Percentiles rank a stretch among this genome's conserved stretches.
Evolutionary conservation across 805 yeast genomes (phyloP).

Genomic region (Lipomyces lipofer): DNA sequence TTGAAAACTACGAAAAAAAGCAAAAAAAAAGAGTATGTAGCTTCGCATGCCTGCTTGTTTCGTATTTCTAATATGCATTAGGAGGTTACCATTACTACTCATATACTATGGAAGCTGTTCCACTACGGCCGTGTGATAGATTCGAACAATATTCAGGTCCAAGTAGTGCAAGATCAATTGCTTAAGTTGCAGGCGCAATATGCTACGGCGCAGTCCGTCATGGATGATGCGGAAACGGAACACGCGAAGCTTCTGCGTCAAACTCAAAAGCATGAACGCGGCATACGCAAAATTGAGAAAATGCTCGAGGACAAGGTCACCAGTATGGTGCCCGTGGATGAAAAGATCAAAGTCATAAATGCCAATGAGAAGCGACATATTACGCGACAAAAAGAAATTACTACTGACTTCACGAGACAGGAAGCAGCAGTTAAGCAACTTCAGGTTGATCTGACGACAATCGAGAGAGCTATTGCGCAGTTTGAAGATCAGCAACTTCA

Average conservation of each 20-base stretch:
- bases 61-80: conserved; percentile 8
- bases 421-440: conserved; percentile 45
- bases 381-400: conserved; percentile 53
- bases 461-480: conserved; percentile 44
- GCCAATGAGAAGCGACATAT: conserved; percentile 45
- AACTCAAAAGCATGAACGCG: conserved; percentile 39
- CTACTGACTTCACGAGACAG: conserved; percentile 57
- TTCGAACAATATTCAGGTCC: conserved; percentile 35
- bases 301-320: conserved; percentile 46
- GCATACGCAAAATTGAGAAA: conserved; percentile 43
- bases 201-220: conserved; percentile 12
- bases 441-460: conserved; percentile 51
- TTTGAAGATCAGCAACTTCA: conserved; percentile 43
- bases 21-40: conserved; percentile 50
- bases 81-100: conserved; percentile 43
- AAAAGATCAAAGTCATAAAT: conserved; percentile 52
- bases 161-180: conserved; percentile 18
- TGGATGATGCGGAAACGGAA: conserved; percentile 21
- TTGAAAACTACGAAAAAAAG: conserved; percentile 62
- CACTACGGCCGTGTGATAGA: conserved; percentile 50
- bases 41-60: neutral
- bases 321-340: conserved; percentile 61
- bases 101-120: conserved; percentile 63
- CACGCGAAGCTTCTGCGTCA: conserved; percentile 26
- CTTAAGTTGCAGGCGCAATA: conserved; percentile 13